These are phyloP conservation scores for Erysimum cheiranthoides DNA, from an alignment of 345 rosid genomes.

Conservation along the genomic window DNA sequence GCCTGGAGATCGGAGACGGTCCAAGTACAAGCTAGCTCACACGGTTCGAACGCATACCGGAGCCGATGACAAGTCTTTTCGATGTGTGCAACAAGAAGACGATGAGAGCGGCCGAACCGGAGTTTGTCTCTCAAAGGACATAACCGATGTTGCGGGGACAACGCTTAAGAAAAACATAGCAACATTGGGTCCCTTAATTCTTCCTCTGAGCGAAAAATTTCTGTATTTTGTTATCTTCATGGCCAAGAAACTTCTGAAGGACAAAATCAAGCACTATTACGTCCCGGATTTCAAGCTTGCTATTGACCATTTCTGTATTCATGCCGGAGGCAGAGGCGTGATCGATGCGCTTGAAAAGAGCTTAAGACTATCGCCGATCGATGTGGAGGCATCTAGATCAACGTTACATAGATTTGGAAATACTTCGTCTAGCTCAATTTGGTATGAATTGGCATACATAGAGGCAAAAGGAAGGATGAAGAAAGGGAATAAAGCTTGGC, in stretches of 20 bases:
- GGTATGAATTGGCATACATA: conserved; percentile 83
- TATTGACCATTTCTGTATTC: conserved; percentile 83
- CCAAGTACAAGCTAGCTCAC: conserved; percentile 70
- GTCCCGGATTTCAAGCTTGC: conserved; percentile 91
- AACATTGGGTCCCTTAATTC: conserved; percentile 79
- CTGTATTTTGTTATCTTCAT: conserved; percentile 64
- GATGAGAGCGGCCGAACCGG: conserved; percentile 68
- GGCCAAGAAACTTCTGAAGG: conserved; percentile 63
- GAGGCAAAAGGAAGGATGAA: conserved; percentile 83
- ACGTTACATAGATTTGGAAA: conserved; percentile 86
- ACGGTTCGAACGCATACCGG: conserved; percentile 75
- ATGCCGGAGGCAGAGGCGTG: conserved; percentile 87
- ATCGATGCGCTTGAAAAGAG: conserved; percentile 90
- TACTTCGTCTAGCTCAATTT: conserved; percentile 87
- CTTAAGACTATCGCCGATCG: conserved; percentile 62
- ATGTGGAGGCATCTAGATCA: conserved; percentile 85
- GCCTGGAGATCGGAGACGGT: conserved; percentile 53
- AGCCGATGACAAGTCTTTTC: conserved; percentile 70
- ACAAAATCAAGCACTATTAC: conserved; percentile 59
- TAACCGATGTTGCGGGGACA: conserved; percentile 73
- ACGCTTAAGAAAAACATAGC: conserved; percentile 72
- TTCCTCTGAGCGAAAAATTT: conserved; percentile 82
- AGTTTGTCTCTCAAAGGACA: conserved; percentile 65
- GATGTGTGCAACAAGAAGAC: conserved; percentile 73
- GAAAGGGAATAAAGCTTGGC: conserved; percentile 80